phyloP scores from a whole-genome alignment of 1,284 basidiomycete genomes.

The Clitocybe nebularis region DNA sequence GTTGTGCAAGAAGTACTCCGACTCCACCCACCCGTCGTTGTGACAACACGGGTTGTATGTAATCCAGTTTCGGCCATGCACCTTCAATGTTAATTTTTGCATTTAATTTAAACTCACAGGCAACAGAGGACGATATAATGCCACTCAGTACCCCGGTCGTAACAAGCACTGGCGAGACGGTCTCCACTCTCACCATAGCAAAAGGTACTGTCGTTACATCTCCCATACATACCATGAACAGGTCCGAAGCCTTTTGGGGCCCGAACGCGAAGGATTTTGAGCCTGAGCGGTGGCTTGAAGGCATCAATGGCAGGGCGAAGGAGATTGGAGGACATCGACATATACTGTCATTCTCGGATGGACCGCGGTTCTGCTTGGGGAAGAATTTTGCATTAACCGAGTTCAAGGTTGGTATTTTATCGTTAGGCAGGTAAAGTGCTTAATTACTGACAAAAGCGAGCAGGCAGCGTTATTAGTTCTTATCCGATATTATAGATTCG shows the following conservation, averaged over 20 bases:
- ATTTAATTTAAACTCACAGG: too few species aligned
- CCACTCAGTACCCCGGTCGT: conserved; percentile 42
- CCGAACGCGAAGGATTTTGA: conserved; percentile 27
- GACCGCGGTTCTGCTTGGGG: conserved; percentile 43
- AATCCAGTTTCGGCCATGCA: conserved; percentile 16
- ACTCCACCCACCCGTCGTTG: conserved; percentile 38
- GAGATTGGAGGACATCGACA: conserved; percentile 38
- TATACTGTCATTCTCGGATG: conserved; percentile 46
- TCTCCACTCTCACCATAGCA: conserved; percentile 37
- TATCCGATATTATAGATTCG: conserved; percentile 35
- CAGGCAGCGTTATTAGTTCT: conserved; percentile 44
- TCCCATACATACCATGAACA: conserved; percentile 42
- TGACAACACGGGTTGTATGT: conserved; percentile 38
- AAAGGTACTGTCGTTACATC: conserved; percentile 41
- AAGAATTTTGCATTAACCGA: conserved; percentile 40
- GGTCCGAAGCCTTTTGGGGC: conserved; percentile 44
- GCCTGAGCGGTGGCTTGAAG: conserved; percentile 32
- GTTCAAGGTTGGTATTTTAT: conserved; percentile 47
- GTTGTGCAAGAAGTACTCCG: conserved; percentile 47
- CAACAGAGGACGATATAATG: conserved; percentile 47
- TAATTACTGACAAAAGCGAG: neutral
- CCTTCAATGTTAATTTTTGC: too few species aligned
- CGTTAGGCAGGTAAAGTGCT: too few species aligned
- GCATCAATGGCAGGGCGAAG: conserved; percentile 23
- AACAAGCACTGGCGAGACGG: conserved; percentile 32